Evolutionary conservation across 108 stramenopile genomes (phyloP).

Genomic region (Parmales sp.): DNA sequence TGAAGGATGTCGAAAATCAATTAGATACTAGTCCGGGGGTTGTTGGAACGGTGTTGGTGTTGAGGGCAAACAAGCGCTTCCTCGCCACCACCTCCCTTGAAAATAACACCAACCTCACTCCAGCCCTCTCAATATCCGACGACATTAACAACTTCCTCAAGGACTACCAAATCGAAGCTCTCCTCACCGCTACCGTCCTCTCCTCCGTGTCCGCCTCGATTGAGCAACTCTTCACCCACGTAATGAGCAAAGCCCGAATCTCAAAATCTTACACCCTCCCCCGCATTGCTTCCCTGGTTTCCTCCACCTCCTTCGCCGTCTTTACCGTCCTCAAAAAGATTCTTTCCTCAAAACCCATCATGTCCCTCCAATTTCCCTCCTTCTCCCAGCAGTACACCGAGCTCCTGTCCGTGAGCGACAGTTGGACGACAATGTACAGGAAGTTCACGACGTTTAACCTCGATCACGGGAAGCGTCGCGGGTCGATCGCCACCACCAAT

Average conservation of each 20-base stretch:
- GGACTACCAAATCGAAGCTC: conserved; percentile 54
- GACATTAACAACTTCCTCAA: conserved; percentile 76
- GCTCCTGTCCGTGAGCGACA: conserved; percentile 1
- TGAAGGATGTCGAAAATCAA: neutral
- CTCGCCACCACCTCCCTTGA: conserved; percentile 73
- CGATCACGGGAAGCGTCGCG: conserved; percentile 45
- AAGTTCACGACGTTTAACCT: conserved; percentile 38
- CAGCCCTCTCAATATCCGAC: conserved; percentile 43
- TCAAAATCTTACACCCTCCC: conserved; percentile 72
- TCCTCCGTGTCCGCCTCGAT: conserved; percentile 41
- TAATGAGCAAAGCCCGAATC: conserved; percentile 65
- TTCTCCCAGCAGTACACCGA: neutral
- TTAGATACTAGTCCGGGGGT: conserved; percentile 28
- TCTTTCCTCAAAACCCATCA: neutral
- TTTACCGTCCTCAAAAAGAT: conserved; percentile 16
- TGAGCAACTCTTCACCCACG: conserved; percentile 60
- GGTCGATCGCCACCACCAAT: too few species aligned
- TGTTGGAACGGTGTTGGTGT: conserved; percentile 49
- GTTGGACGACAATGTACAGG: conserved; percentile 37
- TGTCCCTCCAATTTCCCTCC: neutral
- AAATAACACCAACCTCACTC: conserved; percentile 64
- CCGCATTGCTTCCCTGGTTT: conserved; percentile 59
- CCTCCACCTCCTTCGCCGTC: conserved; percentile 68
- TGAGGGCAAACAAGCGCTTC: conserved; percentile 76
- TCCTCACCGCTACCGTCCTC: conserved; percentile 65